phyloP scores from a whole-genome alignment of 768 basidiomycete species.

The Multifurca ochricompacta region DNA sequence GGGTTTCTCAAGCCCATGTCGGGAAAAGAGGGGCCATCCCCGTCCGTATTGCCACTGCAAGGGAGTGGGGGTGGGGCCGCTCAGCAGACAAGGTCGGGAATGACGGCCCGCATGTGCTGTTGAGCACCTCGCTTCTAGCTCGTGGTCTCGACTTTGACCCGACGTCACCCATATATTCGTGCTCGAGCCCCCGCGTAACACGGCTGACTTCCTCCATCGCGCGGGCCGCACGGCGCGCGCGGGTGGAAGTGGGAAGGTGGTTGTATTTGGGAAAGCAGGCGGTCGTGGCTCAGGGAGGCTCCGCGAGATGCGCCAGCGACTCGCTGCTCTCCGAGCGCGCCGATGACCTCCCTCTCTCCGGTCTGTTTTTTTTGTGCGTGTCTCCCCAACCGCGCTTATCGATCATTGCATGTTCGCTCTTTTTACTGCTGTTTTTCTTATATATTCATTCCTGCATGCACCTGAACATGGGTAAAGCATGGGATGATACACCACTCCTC shows the following conservation, averaged over 20 bases:
- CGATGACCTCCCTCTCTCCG: neutral
- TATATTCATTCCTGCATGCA: too few relatives aligned
- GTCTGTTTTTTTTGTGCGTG: neutral
- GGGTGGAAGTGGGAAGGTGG: constrained; percentile 59
- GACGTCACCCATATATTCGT: constrained; percentile 75
- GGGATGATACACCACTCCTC: too few relatives aligned
- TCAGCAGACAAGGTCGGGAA: constrained; percentile 16
- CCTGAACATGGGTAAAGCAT: too few relatives aligned
- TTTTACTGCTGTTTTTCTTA: too few relatives aligned
- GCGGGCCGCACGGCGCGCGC: constrained; percentile 80
- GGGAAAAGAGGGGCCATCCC: constrained; percentile 29
- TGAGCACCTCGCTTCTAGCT: constrained; percentile 87
- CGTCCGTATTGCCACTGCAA: constrained; percentile 4
- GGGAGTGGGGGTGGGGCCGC: neutral
- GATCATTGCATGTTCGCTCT: too few relatives aligned
- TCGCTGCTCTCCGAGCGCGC: neutral
- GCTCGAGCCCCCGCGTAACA: constrained; percentile 80
- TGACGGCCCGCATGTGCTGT: constrained; percentile 54
- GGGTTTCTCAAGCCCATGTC: constrained; percentile 16
- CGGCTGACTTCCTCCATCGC: constrained; percentile 87
- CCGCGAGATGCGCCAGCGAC: constrained; percentile 9
- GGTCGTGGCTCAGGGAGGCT: constrained; percentile 49
- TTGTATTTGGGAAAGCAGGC: constrained; percentile 64
- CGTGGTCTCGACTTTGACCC: constrained; percentile 86
- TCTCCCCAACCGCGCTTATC: neutral